These are phyloP conservation scores for Candida insectorum DNA, from an alignment of 805 yeast genomes.

Conservation along the genomic window DNA sequence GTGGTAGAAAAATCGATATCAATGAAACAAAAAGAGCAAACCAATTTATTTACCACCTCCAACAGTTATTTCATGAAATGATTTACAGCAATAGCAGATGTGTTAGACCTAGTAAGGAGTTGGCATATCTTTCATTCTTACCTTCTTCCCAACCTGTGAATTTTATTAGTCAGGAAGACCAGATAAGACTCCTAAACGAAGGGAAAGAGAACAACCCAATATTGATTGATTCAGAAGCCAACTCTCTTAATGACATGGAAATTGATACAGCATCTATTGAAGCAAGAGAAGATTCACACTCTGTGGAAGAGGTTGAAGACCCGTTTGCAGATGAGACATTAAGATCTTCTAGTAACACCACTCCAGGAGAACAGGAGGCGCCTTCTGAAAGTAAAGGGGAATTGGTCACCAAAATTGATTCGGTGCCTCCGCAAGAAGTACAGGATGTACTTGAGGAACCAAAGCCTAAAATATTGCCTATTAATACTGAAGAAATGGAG, in stretches of 20 bases:
- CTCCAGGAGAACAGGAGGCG: neutral
- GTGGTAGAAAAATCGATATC: conserved; percentile 80
- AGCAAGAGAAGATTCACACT: neutral
- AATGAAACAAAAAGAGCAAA: conserved; percentile 77
- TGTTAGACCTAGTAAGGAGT: conserved; percentile 76
- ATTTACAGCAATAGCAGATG: conserved; percentile 58
- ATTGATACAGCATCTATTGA: neutral
- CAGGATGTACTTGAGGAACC: conserved; percentile 1
- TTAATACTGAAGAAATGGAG: conserved; percentile 63
- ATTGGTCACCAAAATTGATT: too few species aligned
- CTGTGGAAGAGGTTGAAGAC: conserved; percentile 3
- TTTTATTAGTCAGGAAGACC: conserved; percentile 3
- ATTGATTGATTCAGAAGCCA: conserved; percentile 11
- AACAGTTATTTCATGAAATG: conserved; percentile 67
- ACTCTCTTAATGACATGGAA: conserved; percentile 1
- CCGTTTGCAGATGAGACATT: conserved; percentile 1
- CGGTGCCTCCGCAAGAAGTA: neutral
- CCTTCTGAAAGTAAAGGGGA: too few species aligned
- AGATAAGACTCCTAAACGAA: neutral
- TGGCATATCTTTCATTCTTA: conserved; percentile 84
- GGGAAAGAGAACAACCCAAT: conserved; percentile 8
- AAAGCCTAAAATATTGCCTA: conserved; percentile 24
- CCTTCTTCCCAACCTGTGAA: conserved; percentile 67
- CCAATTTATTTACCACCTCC: conserved; percentile 73
- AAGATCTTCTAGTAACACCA: neutral